Base-by-base conservation (phyloP, 371 early-diverging fungal species). In the Mucor indicus region DNA sequence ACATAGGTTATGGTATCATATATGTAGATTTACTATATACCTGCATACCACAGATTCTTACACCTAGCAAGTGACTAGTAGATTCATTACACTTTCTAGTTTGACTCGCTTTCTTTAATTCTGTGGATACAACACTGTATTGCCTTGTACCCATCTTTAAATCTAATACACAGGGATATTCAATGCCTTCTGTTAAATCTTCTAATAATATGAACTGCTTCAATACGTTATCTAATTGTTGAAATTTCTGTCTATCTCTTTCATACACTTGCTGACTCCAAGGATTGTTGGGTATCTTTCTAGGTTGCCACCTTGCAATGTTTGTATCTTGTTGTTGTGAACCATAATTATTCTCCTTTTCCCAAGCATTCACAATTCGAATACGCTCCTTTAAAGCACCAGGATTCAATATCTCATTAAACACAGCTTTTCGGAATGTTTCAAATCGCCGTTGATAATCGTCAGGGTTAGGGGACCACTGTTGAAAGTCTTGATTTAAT, bases 71-170 rank as follows among this genome's bases (percentile, higher is more conserved):
- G 54, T 84, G 82, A 53, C 91, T 90, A 17, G 96, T 96, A 4
- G 90, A 87, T 41, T 76, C 72, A 39, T 83, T 87, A 53, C 92
- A 93, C 64, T 94, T 95, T 37, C 72, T 62, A 41, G 83, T 91
- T 62, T 95, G 94, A 29, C 85, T 86, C 22, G 68, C 58, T 32
- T 84, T 70, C 61, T 96, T 96, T 31, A 78, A 79, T 17, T 77
- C 72, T 0, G 84, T 64, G 0, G 89, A 91, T 67, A 86, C 76
- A 44, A 95, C 82, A 1, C 95, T 92, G 52, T 93, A 87, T 62
- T 96, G 96, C 2, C 96, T 71, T 9, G 91, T 93, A 16, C 96
- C 96, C 94, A 96, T 95, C 56, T 96, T 96, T 46, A 96, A 77
- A 60, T 96, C 95, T 32, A 96, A 75, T 9, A 96, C 89, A 51